A percentile compares a stretch with the other conserved stretches of the same genome.
These are phyloP conservation scores for Termitomyces sp. DNA, from an alignment of 768 basidiomycete genomes.

Conservation along the genomic window DNA sequence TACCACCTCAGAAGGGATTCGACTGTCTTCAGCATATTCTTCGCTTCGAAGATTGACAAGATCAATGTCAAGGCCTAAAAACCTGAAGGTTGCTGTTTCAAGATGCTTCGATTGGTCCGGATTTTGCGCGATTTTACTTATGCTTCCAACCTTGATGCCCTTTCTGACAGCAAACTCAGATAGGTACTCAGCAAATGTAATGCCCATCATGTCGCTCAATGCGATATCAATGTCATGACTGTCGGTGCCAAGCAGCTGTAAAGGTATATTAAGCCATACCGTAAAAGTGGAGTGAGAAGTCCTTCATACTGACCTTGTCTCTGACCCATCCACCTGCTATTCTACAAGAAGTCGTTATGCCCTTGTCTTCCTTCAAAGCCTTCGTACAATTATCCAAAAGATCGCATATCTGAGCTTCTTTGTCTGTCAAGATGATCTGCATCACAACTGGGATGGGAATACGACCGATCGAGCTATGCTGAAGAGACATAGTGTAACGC, in stretches of 20 bases:
- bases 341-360: conserved; percentile 63
- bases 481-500: conserved; percentile 9
- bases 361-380: conserved; percentile 45
- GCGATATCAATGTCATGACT: conserved; percentile 95
- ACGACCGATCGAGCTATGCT: conserved; percentile 6
- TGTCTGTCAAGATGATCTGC: conserved; percentile 54
- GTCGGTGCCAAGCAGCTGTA: conserved; percentile 70
- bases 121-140: conserved; percentile 86
- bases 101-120: conserved; percentile 98
- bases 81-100: conserved; percentile 84
- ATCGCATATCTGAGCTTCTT: conserved; percentile 64
- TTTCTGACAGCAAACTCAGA: conserved; percentile 52
- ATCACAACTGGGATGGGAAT: conserved; percentile 19
- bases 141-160: conserved; percentile 46
- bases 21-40: conserved; percentile 79
- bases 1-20: conserved; percentile 87
- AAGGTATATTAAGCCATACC: background rate
- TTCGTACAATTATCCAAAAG: conserved; percentile 78
- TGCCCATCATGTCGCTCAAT: conserved; percentile 83
- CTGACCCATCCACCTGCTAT: conserved; percentile 99
- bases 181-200: conserved; percentile 80
- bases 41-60: conserved; percentile 93
- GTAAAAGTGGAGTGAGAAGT: background rate
- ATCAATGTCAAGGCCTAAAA: conserved; percentile 82
- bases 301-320: conserved; percentile 69